Conservation (phyloP, 345 rosid genomes). For the Gossypium longicalyx region DNA sequence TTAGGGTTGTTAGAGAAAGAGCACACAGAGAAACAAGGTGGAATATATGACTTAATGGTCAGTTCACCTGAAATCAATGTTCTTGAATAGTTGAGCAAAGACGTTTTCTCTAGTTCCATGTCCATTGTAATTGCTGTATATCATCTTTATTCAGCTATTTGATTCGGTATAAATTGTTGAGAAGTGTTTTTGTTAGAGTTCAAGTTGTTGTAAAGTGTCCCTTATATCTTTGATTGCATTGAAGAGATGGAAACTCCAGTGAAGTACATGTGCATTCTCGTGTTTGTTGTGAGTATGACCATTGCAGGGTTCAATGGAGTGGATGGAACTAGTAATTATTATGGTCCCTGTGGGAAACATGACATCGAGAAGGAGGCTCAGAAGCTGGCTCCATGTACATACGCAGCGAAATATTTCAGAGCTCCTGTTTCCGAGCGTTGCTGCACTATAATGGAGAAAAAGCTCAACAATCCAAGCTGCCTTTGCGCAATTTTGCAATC, state of each 20-base stretch:
- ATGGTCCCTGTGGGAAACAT: conserved; percentile 41
- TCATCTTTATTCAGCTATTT: conserved; percentile 16
- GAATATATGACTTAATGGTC: neutral
- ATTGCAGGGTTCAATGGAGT: conserved; percentile 32
- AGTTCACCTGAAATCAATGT: conserved; percentile 14
- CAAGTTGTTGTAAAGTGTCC: conserved; percentile 10
- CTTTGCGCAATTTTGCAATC: conserved; percentile 76
- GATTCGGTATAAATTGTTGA: neutral
- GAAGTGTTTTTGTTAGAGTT: neutral
- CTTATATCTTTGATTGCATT: conserved; percentile 24
- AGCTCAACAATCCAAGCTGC: conserved; percentile 70
- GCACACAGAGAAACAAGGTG: neutral
- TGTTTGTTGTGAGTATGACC: conserved; percentile 40
- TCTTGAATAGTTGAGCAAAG: conserved; percentile 29
- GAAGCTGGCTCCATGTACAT: conserved; percentile 76
- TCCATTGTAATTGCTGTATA: conserved; percentile 43
- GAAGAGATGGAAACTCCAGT: conserved; percentile 27
- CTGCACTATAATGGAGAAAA: conserved; percentile 53
- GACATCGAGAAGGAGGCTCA: conserved; percentile 66
- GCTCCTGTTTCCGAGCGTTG: conserved; percentile 59
- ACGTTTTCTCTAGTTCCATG: conserved; percentile 43
- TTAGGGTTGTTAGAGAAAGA: neutral
- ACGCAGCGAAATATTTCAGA: conserved; percentile 46
- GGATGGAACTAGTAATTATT: conserved; percentile 49
- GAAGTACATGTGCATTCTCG: conserved; percentile 36